phyloP scores from a whole-genome alignment of 352 stramenopile genomes.

The Globisporangium rhizosaccharum region DNA sequence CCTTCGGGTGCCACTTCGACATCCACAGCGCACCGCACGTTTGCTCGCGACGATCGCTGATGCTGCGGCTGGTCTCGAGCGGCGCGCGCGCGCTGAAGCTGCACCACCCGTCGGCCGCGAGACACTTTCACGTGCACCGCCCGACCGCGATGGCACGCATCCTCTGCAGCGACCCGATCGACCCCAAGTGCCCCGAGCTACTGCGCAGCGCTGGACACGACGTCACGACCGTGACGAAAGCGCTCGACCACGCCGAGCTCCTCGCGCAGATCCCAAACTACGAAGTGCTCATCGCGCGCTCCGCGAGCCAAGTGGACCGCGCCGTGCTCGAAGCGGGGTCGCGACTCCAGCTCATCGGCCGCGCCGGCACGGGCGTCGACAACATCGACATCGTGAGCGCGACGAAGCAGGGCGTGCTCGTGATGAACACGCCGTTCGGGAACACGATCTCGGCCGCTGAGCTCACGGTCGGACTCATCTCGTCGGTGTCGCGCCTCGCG shows the following conservation, averaged over 20 bases:
- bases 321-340: conserved; percentile 56
- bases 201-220: conserved; percentile 79
- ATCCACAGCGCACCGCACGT: neutral
- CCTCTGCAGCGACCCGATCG: conserved; percentile 86
- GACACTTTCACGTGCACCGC: conserved; percentile 34
- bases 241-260: conserved; percentile 57
- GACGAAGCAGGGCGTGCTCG: conserved; percentile 90
- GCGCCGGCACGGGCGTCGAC: conserved; percentile 89
- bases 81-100: conserved; percentile 30
- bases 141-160: conserved; percentile 68
- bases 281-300: conserved; percentile 88
- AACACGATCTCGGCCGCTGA: conserved; percentile 96
- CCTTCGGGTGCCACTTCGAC: conserved; percentile 6
- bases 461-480: conserved; percentile 90
- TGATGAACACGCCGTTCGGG: conserved; percentile 95
- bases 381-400: conserved; percentile 92
- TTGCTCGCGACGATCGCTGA: conserved; percentile 8
- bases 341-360: conserved; percentile 79
- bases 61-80: conserved; percentile 48
- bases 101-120: conserved; percentile 5
- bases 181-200: conserved; percentile 73
- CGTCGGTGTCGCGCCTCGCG: conserved; percentile 52
- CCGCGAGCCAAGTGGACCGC: conserved; percentile 71
- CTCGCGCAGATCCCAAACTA: conserved; percentile 72
- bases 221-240: conserved; percentile 48